Evolutionary conservation across 2,329 filamentous ascomycete species (phyloP).

Genomic region (Allantophomopsis cytisporea): DNA sequence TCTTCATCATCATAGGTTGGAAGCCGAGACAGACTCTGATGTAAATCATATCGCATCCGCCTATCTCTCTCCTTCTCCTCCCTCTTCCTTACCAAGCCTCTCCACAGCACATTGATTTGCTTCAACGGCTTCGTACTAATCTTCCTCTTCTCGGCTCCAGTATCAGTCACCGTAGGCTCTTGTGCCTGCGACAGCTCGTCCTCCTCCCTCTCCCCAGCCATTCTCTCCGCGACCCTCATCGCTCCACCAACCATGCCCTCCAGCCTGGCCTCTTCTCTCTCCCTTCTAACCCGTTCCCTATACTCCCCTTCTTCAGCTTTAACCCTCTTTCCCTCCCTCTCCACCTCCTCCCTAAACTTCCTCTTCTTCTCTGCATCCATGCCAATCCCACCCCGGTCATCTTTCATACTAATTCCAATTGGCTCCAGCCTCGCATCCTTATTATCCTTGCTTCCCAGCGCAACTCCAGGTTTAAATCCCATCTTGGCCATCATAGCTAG

Average conservation of each 20-base stretch:
- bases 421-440: constrained; percentile 46
- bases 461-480: constrained; percentile 68
- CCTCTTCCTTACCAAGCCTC: constrained; percentile 57
- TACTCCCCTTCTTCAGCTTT: constrained; percentile 59
- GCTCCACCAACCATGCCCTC: constrained; percentile 64
- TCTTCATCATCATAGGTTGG: constrained; percentile 56
- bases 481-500: constrained; percentile 95
- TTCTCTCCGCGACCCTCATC: constrained; percentile 68
- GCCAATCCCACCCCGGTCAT: constrained; percentile 72
- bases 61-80: constrained; percentile 57
- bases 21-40: constrained; percentile 47
- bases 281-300: constrained; percentile 54
- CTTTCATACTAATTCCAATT: constrained; percentile 62
- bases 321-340: constrained; percentile 40
- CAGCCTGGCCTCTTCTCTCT: constrained; percentile 52
- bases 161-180: constrained; percentile 9
- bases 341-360: constrained; percentile 51
- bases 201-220: constrained; percentile 29
- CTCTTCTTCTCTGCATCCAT: constrained; percentile 74
- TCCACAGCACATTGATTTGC: constrained; percentile 66
- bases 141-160: constrained; percentile 13
- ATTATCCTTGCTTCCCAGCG: constrained; percentile 51
- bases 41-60: constrained; percentile 49
- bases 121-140: constrained; percentile 38
- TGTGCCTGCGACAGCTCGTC: constrained; percentile 5